Evolutionary conservation across 192 early-diverging fungal species (phyloP), one percentile per base, ranked within the genome.

Genomic region (Backusella tarrabulga): DNA sequence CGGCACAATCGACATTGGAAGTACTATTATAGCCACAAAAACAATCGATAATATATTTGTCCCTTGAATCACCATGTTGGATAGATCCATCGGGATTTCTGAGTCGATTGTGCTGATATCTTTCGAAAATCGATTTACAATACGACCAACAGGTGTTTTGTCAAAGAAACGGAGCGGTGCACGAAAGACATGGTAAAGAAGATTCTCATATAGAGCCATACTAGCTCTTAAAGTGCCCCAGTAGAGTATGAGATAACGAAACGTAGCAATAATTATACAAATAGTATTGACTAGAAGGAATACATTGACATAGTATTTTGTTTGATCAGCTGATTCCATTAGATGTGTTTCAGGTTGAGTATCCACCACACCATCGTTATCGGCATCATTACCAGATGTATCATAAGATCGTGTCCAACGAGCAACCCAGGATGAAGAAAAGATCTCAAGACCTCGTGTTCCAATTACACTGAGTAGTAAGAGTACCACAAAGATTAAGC

Each of bases 111-210:
- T 85, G 40, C 89, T 90, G 79, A 97, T 91, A 81, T 98, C 95
- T 63, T 93, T 92, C 5, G 93, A 91, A 77, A 95, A 96, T 35
- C 97, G 86, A 82, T 97, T 98, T 78, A 97, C 88, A 29, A 97
- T 91, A n/a, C 93, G 90, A 26, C 95, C 95, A 19, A 94, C 85
- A 1, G 96, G 95, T 17, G 92, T 93, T 12, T 89, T 90, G 76
- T 97, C 95, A 81, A 94, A 98, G 87, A 97, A 97, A 6, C 91
- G 87, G 9, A 96, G 87, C 23, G 92, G 91, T 3, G 95, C 91
- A 11, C 85, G 87, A 42, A 93, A 75, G 29, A 95, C 85, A 14
- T 85, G 60, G 8, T 79, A 79, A 52, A 94, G 77, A n/a, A 93
- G 79, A 23, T 83, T 80, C 12, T 84, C 78, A 69, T 93, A 91